Percentiles rank a stretch among this genome's conserved stretches.
phyloP scores from a whole-genome alignment of 2,329 filamentous ascomycete genomes.

The Aureobasidium sp. region DNA sequence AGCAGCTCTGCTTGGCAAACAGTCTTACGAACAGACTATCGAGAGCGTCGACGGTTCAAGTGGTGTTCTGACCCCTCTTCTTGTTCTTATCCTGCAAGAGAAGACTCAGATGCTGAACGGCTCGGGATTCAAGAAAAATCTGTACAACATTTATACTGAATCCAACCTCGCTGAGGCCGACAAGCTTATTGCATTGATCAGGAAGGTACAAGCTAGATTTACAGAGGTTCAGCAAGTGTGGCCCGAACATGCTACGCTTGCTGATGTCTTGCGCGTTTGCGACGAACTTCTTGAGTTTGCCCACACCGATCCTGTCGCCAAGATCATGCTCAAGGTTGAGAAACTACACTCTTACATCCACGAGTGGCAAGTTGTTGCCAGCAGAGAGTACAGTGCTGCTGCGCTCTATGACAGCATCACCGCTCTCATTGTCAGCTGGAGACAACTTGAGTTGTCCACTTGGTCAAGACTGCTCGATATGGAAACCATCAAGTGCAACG shows the following conservation, averaged over 20 bases:
- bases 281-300: conserved; percentile 65
- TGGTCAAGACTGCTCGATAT: conserved; percentile 85
- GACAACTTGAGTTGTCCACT: conserved; percentile 80
- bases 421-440: conserved; percentile 75
- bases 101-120: conserved; percentile 20
- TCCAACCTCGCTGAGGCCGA: conserved; percentile 67
- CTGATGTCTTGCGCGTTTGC: conserved; percentile 68
- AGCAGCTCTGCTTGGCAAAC: conserved; percentile 1
- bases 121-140: conserved; percentile 12
- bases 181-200: conserved; percentile 60
- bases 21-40: not conserved
- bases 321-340: conserved; percentile 77
- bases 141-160: conserved; percentile 86
- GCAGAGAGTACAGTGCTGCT: conserved; percentile 62
- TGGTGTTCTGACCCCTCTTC: conserved; percentile 12
- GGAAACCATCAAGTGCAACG: conserved; percentile 65
- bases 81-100: conserved; percentile 27
- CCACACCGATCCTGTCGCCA: conserved; percentile 76
- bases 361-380: conserved; percentile 93
- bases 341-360: conserved; percentile 77
- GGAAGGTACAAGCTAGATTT: conserved; percentile 64
- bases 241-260: conserved; percentile 69
- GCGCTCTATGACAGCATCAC: conserved; percentile 70
- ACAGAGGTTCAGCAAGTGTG: conserved; percentile 54
- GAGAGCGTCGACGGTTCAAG: not conserved